phyloP scores from a whole-genome alignment of 140 eudicot genomes.

The Ambrosia hybrid region DNA sequence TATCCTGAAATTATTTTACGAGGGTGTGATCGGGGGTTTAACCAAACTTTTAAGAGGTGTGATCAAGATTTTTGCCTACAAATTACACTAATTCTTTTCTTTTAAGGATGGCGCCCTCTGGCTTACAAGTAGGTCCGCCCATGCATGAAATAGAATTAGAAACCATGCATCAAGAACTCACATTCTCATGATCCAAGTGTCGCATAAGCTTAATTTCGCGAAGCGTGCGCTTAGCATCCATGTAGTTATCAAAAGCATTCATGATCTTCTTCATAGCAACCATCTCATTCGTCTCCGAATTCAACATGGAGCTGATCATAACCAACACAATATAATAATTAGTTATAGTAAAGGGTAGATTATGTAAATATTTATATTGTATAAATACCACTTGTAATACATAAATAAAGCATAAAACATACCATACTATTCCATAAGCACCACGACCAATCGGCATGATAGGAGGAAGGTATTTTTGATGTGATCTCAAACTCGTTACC shows the following conservation, averaged over 20 bases:
- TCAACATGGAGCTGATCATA: slow-evolving; percentile 52
- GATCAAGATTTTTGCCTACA: too few relatives aligned
- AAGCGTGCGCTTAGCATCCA: slow-evolving; percentile 87
- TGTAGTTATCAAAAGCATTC: slow-evolving; percentile 72
- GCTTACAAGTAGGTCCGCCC: too few relatives aligned
- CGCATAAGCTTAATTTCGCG: slow-evolving; percentile 85
- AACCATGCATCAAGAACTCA: slow-evolving; percentile 25
- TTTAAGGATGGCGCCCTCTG: too few relatives aligned
- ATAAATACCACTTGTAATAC: too few relatives aligned
- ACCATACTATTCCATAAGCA: slow-evolving; percentile 93
- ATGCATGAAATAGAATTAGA: not conserved
- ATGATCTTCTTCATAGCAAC: slow-evolving; percentile 82
- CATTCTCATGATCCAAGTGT: slow-evolving; percentile 84
- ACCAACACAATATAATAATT: not conserved
- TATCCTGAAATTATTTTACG: too few relatives aligned
- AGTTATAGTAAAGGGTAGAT: too few relatives aligned
- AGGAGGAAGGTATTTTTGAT: slow-evolving; percentile 65
- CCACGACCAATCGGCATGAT: slow-evolving; percentile 90
- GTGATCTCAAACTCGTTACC: slow-evolving; percentile 65
- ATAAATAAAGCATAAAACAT: not conserved
- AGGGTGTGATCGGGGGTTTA: too few relatives aligned
- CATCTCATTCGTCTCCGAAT: slow-evolving; percentile 74
- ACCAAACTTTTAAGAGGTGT: too few relatives aligned
- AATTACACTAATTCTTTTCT: too few relatives aligned
- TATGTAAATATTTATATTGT: too few relatives aligned